Evolutionary conservation across 1,139 yeast genomes (phyloP).

Genomic region (Magnusiomyces sp.): DNA sequence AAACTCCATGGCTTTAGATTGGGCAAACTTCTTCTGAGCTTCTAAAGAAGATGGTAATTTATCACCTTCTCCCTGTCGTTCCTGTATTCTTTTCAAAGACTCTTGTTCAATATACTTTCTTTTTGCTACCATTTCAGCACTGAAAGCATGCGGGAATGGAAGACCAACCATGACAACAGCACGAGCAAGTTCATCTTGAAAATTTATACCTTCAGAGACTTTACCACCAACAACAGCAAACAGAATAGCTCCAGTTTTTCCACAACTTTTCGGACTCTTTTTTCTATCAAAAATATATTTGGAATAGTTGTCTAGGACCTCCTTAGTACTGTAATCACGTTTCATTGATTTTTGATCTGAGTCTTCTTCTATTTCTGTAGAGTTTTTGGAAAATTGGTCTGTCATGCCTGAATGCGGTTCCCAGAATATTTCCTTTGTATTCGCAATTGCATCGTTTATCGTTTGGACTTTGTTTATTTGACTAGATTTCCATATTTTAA

Average conservation of each 20-base stretch:
- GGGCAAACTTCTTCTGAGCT: constrained; percentile 27
- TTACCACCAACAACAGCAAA: constrained; percentile 91
- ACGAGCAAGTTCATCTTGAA: constrained; percentile 77
- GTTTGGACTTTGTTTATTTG: not conserved
- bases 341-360: constrained; percentile 16
- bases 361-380: constrained; percentile 32
- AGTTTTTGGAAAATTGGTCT: not conserved
- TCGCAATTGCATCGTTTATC: constrained; percentile 12
- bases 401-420: constrained; percentile 44
- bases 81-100: constrained; percentile 15
- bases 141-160: constrained; percentile 80
- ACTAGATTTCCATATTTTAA: constrained; percentile 43
- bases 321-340: constrained; percentile 16
- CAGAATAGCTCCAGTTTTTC: constrained; percentile 50
- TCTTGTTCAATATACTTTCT: constrained; percentile 51
- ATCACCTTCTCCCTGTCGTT: not conserved
- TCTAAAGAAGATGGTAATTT: too few relatives aligned
- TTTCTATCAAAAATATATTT: constrained; percentile 18
- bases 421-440: constrained; percentile 33
- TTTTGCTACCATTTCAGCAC: constrained; percentile 77
- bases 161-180: constrained; percentile 83
- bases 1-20: constrained; percentile 45
- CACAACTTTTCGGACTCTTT: not conserved
- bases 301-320: constrained; percentile 45
- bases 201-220: constrained; percentile 90